phyloP scores from a whole-genome alignment of 495 filamentous ascomycete genomes.

The Endocarpon pusillum region DNA sequence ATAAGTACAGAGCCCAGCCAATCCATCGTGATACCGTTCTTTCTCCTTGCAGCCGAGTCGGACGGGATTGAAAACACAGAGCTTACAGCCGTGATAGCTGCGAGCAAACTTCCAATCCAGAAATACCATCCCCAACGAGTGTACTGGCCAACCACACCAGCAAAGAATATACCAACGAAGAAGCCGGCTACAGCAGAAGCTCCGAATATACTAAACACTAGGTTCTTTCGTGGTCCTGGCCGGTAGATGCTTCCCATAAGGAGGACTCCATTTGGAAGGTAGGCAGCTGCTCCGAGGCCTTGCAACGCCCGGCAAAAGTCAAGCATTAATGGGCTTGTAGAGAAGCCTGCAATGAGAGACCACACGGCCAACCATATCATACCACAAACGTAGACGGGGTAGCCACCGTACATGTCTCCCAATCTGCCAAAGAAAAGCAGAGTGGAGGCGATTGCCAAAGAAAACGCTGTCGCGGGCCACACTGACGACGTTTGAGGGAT shows the following conservation, averaged over 20 bases:
- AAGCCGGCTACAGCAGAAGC: conserved; percentile 65
- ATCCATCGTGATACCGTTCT: conserved; percentile 42
- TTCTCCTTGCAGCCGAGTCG: conserved; percentile 34
- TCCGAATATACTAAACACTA: conserved; percentile 69
- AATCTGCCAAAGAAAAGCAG: conserved; percentile 64
- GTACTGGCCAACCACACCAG: conserved; percentile 49
- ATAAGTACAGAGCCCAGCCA: conserved; percentile 50
- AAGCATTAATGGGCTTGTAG: conserved; percentile 51
- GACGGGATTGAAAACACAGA: conserved; percentile 51
- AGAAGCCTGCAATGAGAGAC: conserved; percentile 57
- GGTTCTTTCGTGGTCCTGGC: conserved; percentile 70
- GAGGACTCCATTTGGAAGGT: conserved; percentile 61
- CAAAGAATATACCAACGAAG: conserved; percentile 67
- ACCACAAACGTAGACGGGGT: conserved; percentile 48
- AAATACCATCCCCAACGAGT: conserved; percentile 65
- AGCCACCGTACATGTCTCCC: conserved; percentile 65
- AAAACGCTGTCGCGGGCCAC: conserved; percentile 70
- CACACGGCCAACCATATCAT: conserved; percentile 56
- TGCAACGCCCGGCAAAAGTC: conserved; percentile 61
- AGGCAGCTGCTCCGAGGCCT: conserved; percentile 64
- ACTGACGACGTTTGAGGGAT: conserved; percentile 48
- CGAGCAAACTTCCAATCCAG: conserved; percentile 48
- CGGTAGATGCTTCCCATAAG: conserved; percentile 67
- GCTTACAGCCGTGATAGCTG: conserved; percentile 29
- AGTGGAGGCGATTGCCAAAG: conserved; percentile 54